These are phyloP conservation scores for Xylariaceae sp. DNA, from an alignment of 2,329 filamentous ascomycete genomes.

Conservation along the genomic window DNA sequence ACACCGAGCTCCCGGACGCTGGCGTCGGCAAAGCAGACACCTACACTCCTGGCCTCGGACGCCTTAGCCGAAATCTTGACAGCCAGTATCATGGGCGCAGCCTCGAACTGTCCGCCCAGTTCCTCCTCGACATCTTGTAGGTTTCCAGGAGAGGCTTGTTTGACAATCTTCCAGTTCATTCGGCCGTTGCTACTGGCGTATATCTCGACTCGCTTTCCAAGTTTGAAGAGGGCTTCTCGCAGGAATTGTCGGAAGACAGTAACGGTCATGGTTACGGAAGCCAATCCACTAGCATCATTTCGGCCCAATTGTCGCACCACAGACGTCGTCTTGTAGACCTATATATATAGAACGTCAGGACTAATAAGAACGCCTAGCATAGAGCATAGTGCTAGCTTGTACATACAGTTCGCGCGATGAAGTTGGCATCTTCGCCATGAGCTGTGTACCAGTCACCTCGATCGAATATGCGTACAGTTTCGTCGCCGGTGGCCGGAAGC, in stretches of 20 bases:
- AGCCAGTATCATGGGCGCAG: conserved; percentile 90
- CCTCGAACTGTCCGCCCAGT: conserved; percentile 81
- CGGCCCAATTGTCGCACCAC: conserved; percentile 88
- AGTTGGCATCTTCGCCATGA: conserved; percentile 82
- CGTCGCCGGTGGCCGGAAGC: conserved; percentile 70
- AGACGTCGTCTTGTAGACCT: conserved; percentile 97
- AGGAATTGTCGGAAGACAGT: conserved; percentile 97
- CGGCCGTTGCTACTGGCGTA: conserved; percentile 76
- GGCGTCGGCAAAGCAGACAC: conserved; percentile 96
- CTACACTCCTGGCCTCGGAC: conserved; percentile 80
- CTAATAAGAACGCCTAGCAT: neutral
- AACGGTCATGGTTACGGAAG: conserved; percentile 92
- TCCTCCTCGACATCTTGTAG: conserved; percentile 97
- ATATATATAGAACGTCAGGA: too few relatives aligned
- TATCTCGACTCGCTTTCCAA: conserved; percentile 90
- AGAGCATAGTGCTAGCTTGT: neutral
- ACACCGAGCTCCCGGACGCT: conserved; percentile 94
- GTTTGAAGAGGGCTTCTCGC: conserved; percentile 86
- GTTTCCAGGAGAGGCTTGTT: conserved; percentile 94
- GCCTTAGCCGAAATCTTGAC: conserved; percentile 93
- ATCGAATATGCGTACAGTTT: conserved; percentile 89
- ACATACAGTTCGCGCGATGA: conserved; percentile 75
- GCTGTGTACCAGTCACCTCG: conserved; percentile 94
- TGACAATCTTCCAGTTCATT: conserved; percentile 89
- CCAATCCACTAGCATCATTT: conserved; percentile 79